Evolutionary conservation across 1,139 yeast genomes (phyloP).

Genomic region (Saccharomycopsis crataegensis): DNA sequence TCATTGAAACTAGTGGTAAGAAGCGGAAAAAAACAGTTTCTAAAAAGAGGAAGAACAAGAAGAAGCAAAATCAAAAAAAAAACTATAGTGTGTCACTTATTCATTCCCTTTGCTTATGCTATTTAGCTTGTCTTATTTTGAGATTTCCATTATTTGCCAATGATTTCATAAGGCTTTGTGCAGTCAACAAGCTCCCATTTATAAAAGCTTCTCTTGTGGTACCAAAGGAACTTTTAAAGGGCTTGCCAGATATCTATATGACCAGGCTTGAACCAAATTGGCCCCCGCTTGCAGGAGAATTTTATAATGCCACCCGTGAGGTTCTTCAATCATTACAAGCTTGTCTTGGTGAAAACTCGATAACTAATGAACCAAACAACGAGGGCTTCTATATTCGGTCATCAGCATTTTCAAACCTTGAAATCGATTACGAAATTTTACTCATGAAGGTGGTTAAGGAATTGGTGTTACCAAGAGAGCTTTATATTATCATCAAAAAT

Average conservation of each 20-base stretch:
- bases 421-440: slow-evolving; percentile 32
- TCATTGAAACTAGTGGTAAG: not conserved
- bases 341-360: not conserved
- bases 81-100: slow-evolving; percentile 7
- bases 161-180: slow-evolving; percentile 31
- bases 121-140: slow-evolving; percentile 33
- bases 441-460: slow-evolving; percentile 29
- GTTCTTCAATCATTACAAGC: not conserved
- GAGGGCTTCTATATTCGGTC: not conserved
- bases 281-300: slow-evolving; percentile 30
- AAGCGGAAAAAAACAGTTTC: not conserved
- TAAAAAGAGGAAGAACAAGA: not conserved
- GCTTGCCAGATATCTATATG: slow-evolving; percentile 28
- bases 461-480: slow-evolving; percentile 32
- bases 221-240: slow-evolving; percentile 27
- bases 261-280: slow-evolving; percentile 28
- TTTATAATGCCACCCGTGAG: slow-evolving; percentile 22
- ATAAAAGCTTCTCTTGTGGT: slow-evolving; percentile 30
- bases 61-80: not conserved
- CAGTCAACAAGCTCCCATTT: slow-evolving; percentile 34
- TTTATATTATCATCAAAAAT: slow-evolving; percentile 7
- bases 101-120: slow-evolving; percentile 26
- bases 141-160: slow-evolving; percentile 34
- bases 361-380: not conserved
- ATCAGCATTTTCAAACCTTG: not conserved